These are phyloP conservation scores for Leccinum angustisporum DNA, from an alignment of 1,284 basidiomycete species.

Conservation along the genomic window DNA sequence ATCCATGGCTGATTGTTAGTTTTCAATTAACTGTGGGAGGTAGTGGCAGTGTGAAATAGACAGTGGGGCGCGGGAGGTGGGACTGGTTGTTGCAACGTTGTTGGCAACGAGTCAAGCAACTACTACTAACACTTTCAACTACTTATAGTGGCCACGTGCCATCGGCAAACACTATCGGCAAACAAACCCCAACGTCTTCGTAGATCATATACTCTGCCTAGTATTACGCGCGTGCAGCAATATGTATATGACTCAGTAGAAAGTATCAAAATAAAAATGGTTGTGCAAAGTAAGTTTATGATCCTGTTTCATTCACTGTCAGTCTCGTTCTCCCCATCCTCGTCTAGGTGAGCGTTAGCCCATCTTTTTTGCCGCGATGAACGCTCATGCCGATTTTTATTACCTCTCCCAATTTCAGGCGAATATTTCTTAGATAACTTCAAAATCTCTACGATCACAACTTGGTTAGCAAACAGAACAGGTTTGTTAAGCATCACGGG, in stretches of 20 bases:
- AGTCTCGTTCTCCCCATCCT: slow-evolving; percentile 25
- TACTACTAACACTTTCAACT: slow-evolving; percentile 2
- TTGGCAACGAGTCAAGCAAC: slow-evolving; percentile 14
- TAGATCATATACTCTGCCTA: background rate
- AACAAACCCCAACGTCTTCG: slow-evolving; percentile 13
- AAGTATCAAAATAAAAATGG: slow-evolving; percentile 4
- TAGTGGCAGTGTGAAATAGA: slow-evolving; percentile 21
- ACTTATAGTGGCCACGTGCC: slow-evolving; percentile 34
- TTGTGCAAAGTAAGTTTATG: background rate
- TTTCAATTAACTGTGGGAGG: slow-evolving; percentile 11
- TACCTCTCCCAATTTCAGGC: slow-evolving; percentile 6
- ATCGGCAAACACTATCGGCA: slow-evolving; percentile 2
- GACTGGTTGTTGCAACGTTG: background rate
- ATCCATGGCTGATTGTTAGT: slow-evolving; percentile 60
- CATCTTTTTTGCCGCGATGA: slow-evolving; percentile 24
- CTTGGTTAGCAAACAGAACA: slow-evolving; percentile 10
- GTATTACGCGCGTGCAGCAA: slow-evolving; percentile 10
- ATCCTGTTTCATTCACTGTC: slow-evolving; percentile 16
- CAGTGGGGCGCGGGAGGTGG: slow-evolving; percentile 8
- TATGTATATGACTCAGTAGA: slow-evolving; percentile 4
- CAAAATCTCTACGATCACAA: slow-evolving; percentile 19
- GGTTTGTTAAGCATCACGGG: slow-evolving; percentile 8
- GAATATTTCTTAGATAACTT: slow-evolving; percentile 27
- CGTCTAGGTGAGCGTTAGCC: slow-evolving; percentile 10
- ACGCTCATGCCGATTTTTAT: slow-evolving; percentile 18